These are phyloP conservation scores for Glycine soja DNA, from an alignment of 306 rosid genomes.

Conservation along the genomic window DNA sequence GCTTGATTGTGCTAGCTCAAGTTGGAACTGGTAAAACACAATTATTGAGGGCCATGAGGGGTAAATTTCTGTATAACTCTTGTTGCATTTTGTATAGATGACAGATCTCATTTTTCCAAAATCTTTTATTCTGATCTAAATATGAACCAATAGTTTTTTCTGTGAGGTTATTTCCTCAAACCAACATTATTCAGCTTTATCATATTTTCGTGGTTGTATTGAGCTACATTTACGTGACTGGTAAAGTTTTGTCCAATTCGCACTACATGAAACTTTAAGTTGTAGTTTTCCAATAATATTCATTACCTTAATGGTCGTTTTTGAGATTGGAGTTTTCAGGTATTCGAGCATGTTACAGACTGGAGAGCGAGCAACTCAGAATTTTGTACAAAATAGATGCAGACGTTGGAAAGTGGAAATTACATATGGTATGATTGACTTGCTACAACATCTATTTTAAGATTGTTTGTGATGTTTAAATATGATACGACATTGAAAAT, in stretches of 20 bases:
- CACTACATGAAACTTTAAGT: not conserved
- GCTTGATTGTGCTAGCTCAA: constrained; percentile 11
- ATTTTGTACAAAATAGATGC: not conserved
- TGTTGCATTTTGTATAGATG: not conserved
- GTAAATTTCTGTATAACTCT: not conserved
- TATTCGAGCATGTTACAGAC: not conserved
- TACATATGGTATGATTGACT: not conserved
- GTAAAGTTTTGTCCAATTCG: not conserved
- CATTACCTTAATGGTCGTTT: not conserved
- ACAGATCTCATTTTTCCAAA: not conserved
- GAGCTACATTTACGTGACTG: not conserved
- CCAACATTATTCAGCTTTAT: constrained; percentile 9
- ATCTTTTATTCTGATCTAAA: not conserved
- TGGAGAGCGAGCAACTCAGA: not conserved
- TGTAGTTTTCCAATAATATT: not conserved
- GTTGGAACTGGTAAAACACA: constrained; percentile 19
- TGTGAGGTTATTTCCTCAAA: constrained; percentile 17
- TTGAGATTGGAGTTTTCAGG: constrained; percentile 10
- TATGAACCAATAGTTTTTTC: constrained; percentile 6
- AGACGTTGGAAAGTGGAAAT: not conserved
- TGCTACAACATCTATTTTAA: constrained; percentile 9
- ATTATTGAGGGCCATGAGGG: not conserved
- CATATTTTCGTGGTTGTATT: not conserved
- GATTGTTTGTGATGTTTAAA: not conserved
- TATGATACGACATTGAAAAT: not conserved